Evolutionary conservation across 306 rosid species (phyloP).

Genomic region (Datisca glomerata): DNA sequence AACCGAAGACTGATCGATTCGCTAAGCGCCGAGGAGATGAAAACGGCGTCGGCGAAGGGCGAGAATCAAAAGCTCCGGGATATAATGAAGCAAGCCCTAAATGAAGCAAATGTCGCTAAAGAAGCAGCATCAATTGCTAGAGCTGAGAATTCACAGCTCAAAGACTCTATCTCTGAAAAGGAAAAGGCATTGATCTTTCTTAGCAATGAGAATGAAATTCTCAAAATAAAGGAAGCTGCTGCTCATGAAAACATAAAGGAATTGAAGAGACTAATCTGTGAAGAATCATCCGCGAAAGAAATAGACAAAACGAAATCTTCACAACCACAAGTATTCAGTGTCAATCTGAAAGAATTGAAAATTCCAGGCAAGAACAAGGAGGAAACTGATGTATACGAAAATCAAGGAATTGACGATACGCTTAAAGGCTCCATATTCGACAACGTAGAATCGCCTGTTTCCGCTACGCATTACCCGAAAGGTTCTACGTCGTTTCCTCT

Average conservation of each 20-base stretch:
- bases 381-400: constrained; percentile 22
- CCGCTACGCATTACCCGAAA: constrained; percentile 19
- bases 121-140: constrained; percentile 69
- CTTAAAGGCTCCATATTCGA: constrained; percentile 54
- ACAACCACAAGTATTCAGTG: not conserved
- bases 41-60: constrained; percentile 35
- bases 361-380: constrained; percentile 21
- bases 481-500: constrained; percentile 9
- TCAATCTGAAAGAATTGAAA: constrained; percentile 15
- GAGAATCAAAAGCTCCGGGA: constrained; percentile 69
- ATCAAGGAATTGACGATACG: constrained; percentile 29
- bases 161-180: constrained; percentile 33
- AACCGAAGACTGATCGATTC: constrained; percentile 17
- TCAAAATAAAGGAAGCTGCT: constrained; percentile 48
- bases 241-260: constrained; percentile 50
- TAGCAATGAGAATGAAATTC: constrained; percentile 42
- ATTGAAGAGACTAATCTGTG: constrained; percentile 45
- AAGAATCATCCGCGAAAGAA: constrained; percentile 26
- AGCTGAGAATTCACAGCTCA: constrained; percentile 50
- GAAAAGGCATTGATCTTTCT: constrained; percentile 30
- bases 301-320: constrained; percentile 18
- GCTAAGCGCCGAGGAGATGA: constrained; percentile 27
- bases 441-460: constrained; percentile 23
- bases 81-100: constrained; percentile 80
- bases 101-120: constrained; percentile 70